A percentile compares a stretch with the other conserved stretches of the same genome.
Evolutionary conservation across 1,284 basidiomycete species (phyloP).

Genomic region (Apiotrichum akiyoshidainum): DNA sequence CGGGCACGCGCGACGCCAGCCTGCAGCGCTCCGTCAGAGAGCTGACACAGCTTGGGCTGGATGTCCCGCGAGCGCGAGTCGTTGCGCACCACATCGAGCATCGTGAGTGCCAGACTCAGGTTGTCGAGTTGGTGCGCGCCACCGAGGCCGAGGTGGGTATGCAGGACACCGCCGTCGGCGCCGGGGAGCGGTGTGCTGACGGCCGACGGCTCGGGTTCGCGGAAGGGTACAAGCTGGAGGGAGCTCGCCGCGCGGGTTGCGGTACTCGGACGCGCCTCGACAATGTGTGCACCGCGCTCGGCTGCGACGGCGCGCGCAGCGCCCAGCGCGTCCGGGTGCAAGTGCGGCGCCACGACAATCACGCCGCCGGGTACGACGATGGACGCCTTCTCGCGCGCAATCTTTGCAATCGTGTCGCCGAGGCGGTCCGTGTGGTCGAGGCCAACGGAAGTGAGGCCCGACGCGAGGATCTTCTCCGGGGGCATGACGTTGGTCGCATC

Average conservation of each 20-base stretch:
- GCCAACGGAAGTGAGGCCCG: conserved; percentile 79
- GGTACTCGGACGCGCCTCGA: conserved; percentile 22
- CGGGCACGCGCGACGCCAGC: conserved; percentile 60
- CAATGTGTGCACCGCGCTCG: conserved; percentile 30
- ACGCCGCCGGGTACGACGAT: conserved; percentile 69
- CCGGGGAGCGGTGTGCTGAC: conserved; percentile 24
- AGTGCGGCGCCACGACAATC: conserved; percentile 72
- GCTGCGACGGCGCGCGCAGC: conserved; percentile 53
- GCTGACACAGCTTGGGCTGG: conserved; percentile 37
- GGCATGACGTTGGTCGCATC: conserved; percentile 92
- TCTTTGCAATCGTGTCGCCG: conserved; percentile 69
- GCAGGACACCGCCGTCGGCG: conserved; percentile 9
- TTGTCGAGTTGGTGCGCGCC: conserved; percentile 82
- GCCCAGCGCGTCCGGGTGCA: conserved; percentile 56
- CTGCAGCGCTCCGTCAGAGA: conserved; percentile 57
- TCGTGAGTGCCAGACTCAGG: conserved; percentile 64
- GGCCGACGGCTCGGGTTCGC: conserved; percentile 16
- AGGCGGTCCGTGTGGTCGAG: conserved; percentile 90
- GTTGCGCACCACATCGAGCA: conserved; percentile 63
- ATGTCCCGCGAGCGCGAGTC: conserved; percentile 47
- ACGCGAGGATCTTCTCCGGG: conserved; percentile 66
- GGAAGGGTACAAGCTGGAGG: conserved; percentile 40
- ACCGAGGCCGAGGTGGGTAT: conserved; percentile 57
- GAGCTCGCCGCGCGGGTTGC: conserved; percentile 8
- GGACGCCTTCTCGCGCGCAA: conserved; percentile 78